Evolutionary conservation across 768 basidiomycete species (phyloP).

Genomic region (Pulveroboletus frians): DNA sequence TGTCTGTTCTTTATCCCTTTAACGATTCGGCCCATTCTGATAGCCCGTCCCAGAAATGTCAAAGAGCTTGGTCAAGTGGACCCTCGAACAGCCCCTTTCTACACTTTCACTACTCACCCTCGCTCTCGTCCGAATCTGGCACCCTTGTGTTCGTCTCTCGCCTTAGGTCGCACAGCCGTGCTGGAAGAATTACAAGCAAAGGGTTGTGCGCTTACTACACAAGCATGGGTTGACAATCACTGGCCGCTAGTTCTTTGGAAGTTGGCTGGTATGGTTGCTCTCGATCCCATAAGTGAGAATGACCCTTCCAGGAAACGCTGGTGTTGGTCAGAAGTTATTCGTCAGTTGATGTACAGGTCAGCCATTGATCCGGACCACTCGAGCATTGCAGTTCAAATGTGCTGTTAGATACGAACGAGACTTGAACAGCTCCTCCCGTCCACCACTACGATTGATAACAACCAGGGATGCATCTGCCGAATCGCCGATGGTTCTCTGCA

Average conservation of each 20-base stretch:
- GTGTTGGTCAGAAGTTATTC: conserved; percentile 77
- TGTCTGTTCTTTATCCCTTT: conserved; percentile 37
- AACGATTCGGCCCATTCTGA: background rate
- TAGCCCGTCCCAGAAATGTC: conserved; percentile 38
- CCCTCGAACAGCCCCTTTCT: conserved; percentile 51
- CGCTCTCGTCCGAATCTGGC: conserved; percentile 23
- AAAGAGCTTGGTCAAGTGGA: conserved; percentile 51
- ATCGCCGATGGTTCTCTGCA: conserved; percentile 78
- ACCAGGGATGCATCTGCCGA: conserved; percentile 79
- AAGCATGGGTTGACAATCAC: conserved; percentile 88
- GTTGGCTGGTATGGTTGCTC: conserved; percentile 73
- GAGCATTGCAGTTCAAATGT: background rate
- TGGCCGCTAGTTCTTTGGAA: conserved; percentile 94
- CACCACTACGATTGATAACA: conserved; percentile 73
- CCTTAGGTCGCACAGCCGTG: conserved; percentile 50
- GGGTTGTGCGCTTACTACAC: conserved; percentile 66
- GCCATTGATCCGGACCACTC: conserved; percentile 8
- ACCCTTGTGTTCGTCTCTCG: conserved; percentile 16
- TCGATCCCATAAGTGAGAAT: conserved; percentile 59
- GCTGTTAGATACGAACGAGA: conserved; percentile 80
- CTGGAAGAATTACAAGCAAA: conserved; percentile 46
- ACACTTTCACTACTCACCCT: conserved; percentile 47
- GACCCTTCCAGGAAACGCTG: conserved; percentile 52
- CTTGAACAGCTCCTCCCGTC: conserved; percentile 68
- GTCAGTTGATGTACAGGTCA: conserved; percentile 84